Evolutionary conservation across 1,284 basidiomycete species (phyloP).

Genomic region (Fomitopsis palustris): DNA sequence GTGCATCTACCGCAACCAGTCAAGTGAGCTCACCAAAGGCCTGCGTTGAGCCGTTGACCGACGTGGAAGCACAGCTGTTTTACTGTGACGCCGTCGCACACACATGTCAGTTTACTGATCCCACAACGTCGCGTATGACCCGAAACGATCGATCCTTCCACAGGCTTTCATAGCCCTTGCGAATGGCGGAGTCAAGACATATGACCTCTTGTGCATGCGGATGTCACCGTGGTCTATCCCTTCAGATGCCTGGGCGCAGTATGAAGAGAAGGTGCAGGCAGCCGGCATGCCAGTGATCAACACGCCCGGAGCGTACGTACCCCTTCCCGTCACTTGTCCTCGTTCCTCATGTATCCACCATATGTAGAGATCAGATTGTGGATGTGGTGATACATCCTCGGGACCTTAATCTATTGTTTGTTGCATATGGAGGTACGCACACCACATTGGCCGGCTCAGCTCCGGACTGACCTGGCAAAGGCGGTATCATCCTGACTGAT

Average conservation of each 20-base stretch:
- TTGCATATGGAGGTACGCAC: constrained; percentile 73
- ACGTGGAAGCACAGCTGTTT: constrained; percentile 41
- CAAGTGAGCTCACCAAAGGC: constrained; percentile 32
- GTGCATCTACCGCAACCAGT: constrained; percentile 47
- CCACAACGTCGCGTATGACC: not conserved
- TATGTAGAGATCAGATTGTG: constrained; percentile 40
- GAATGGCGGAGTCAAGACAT: constrained; percentile 61
- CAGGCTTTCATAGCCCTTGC: constrained; percentile 60
- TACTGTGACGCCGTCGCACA: constrained; percentile 69
- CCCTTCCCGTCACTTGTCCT: not conserved
- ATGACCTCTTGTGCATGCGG: constrained; percentile 63
- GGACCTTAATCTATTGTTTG: constrained; percentile 76
- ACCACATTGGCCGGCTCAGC: not conserved
- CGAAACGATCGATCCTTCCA: not conserved
- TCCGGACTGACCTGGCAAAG: constrained; percentile 29
- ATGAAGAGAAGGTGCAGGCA: constrained; percentile 64
- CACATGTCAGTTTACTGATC: constrained; percentile 55
- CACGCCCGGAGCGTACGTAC: constrained; percentile 40
- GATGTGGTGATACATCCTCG: constrained; percentile 76
- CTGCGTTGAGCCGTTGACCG: not conserved
- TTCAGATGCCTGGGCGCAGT: constrained; percentile 67
- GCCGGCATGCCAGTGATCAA: constrained; percentile 47
- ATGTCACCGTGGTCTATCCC: constrained; percentile 66
- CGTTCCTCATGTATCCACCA: not conserved
- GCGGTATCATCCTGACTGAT: constrained; percentile 73